phyloP scores from a whole-genome alignment of 1,139 yeast species.

The Ogataea hybrid region DNA sequence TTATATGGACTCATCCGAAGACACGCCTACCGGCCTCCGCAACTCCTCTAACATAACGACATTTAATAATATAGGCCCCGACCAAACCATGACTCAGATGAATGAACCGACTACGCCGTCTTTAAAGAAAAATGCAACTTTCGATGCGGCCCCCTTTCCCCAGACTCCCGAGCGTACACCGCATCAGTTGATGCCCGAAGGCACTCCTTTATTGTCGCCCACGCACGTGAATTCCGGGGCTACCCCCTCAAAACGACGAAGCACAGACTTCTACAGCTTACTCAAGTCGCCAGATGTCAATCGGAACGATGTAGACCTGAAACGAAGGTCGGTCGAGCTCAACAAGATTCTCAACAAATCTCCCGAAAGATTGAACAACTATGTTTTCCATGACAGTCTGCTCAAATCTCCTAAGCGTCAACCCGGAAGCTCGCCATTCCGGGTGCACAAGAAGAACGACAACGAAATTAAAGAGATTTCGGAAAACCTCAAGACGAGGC shows the following conservation, averaged over 20 bases:
- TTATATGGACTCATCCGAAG: slow-evolving; percentile 7
- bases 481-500: slow-evolving; percentile 32
- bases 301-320: slow-evolving; percentile 24
- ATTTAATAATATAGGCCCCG: background rate
- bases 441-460: slow-evolving; percentile 30
- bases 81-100: slow-evolving; percentile 7
- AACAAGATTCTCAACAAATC: slow-evolving; percentile 28
- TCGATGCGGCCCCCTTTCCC: slow-evolving; percentile 21
- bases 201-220: slow-evolving; percentile 32
- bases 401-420: slow-evolving; percentile 23
- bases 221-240: slow-evolving; percentile 12
- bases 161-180: slow-evolving; percentile 33
- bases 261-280: slow-evolving; percentile 33
- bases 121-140: slow-evolving; percentile 17
- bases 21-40: slow-evolving; percentile 4
- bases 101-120: slow-evolving; percentile 28
- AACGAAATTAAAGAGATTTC: slow-evolving; percentile 33
- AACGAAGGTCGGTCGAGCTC: slow-evolving; percentile 31
- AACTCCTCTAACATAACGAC: slow-evolving; percentile 2
- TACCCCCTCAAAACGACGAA: slow-evolving; percentile 30
- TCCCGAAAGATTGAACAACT: slow-evolving; percentile 24
- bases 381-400: slow-evolving; percentile 27
- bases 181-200: slow-evolving; percentile 26
- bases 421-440: slow-evolving; percentile 17
- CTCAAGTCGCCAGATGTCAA: slow-evolving; percentile 33